Conservation (phyloP, 2,329 filamentous ascomycete genomes). For the Sarocladium brachiariae region DNA sequence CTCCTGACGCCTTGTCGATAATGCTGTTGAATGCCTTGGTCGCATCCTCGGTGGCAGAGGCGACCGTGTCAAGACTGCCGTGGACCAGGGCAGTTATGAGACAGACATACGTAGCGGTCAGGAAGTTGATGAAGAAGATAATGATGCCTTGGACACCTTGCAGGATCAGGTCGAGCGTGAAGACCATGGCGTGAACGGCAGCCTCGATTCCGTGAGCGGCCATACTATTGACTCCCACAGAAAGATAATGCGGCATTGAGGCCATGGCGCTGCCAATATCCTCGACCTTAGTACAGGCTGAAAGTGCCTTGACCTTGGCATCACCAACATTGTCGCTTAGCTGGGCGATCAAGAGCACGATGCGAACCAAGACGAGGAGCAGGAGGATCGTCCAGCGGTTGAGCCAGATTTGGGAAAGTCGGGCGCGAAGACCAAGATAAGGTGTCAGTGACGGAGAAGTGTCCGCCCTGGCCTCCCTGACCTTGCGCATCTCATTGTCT, state of each 20-base stretch:
- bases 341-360: constrained; percentile 67
- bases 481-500: constrained; percentile 24
- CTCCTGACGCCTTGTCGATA: constrained; percentile 48
- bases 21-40: constrained; percentile 43
- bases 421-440: constrained; percentile 82
- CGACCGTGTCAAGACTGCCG: constrained; percentile 66
- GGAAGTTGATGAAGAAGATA: constrained; percentile 85
- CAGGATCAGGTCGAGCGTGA: constrained; percentile 70
- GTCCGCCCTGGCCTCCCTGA: constrained; percentile 33
- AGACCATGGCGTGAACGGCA: constrained; percentile 72
- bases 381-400: constrained; percentile 95
- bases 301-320: constrained; percentile 74
- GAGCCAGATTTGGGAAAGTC: constrained; percentile 93
- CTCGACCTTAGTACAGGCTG: constrained; percentile 87
- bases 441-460: constrained; percentile 71
- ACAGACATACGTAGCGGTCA: constrained; percentile 85
- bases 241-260: constrained; percentile 95
- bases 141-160: constrained; percentile 82
- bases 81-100: constrained; percentile 78
- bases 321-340: constrained; percentile 68
- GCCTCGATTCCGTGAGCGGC: constrained; percentile 74
- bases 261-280: constrained; percentile 91
- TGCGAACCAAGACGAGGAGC: constrained; percentile 73
- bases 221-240: constrained; percentile 79
- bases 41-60: constrained; percentile 44